Base-by-base conservation (phyloP, 768 basidiomycete genomes). In the Phanerochaete sordida region DNA sequence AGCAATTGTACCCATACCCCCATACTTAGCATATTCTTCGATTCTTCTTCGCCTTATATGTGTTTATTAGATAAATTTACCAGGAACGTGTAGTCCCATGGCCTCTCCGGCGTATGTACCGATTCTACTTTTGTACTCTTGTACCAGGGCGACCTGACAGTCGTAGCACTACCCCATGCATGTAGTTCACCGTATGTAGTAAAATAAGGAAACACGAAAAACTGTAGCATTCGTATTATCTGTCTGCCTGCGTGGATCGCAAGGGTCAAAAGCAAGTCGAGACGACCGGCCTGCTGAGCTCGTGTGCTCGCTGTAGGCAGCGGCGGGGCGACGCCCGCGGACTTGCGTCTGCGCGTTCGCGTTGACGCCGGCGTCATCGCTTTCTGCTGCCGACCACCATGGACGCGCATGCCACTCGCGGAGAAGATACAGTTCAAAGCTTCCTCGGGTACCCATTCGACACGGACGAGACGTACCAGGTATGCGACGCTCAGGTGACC, bases 381-480 rank as follows among this genome's bases (percentile, higher is more conserved):
- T 19, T 43, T 4, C 19, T 43, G 19, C 19, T 35, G 13, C 19
- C 39, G 19, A 43, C 39, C 39, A 39, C 21, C 39, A 58, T 58
- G 47, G 44, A 46, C 16, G 21, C 44, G 28, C 56, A 57, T 4
- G 4, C 35, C 19, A 35, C 19, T 8, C 26, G 5, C 15, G 51
- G 27, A 13, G 9, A n/a, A 12, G 62, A 64, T 27, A 27, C 47
- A 46, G 62, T 68, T n/a, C 63, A 62, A n/a, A 63, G 57, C 50
- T 86, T 83, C 65, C 62, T 66, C 15, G 57, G 62, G 5, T 84
- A 82, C 67, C 79, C 81, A 31, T 90, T 90, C 65, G 72, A 75
- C 19, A 73, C 78, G 23, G 88, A 90, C 64, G 78, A 79, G 35
- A 73, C 71, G 1, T 90, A 84, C 62, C 82, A 87, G 79, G 87